phyloP scores from a whole-genome alignment of 1,284 basidiomycete species.

The Pseudozyma thailandica region DNA sequence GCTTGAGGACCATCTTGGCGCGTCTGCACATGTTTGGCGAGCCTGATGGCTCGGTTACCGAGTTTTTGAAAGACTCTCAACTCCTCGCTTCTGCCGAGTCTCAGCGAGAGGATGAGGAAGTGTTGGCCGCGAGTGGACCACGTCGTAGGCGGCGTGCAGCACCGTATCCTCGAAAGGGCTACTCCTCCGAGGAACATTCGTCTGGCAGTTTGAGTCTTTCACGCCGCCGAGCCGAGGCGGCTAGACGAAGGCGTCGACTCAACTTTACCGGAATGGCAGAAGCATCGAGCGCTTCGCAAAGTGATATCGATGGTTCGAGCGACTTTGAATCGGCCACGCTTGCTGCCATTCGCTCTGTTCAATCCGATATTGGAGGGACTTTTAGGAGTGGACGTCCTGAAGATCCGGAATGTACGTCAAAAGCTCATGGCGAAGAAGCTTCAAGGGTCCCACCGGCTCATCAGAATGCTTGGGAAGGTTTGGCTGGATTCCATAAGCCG shows the following conservation, averaged over 20 bases:
- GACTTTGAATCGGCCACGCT: slow-evolving; percentile 20
- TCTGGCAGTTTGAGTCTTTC: slow-evolving; percentile 20
- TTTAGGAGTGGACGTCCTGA: too few relatives aligned
- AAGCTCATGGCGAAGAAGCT: neutral
- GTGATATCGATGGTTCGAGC: slow-evolving; percentile 17
- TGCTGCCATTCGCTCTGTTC: slow-evolving; percentile 6
- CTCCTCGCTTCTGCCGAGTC: slow-evolving; percentile 5
- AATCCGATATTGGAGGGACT: neutral
- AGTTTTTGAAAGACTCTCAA: slow-evolving; percentile 8
- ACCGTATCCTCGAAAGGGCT: slow-evolving; percentile 18
- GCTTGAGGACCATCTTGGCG: slow-evolving; percentile 31
- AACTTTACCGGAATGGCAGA: slow-evolving; percentile 24
- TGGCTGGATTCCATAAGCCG: slow-evolving; percentile 1
- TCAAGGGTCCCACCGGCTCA: neutral
- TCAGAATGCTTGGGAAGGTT: slow-evolving; percentile 19
- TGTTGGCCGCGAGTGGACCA: slow-evolving; percentile 14
- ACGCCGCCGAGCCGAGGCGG: neutral
- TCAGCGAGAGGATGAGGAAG: slow-evolving; percentile 3
- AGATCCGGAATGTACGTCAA: neutral
- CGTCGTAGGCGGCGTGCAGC: slow-evolving; percentile 23
- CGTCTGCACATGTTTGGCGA: slow-evolving; percentile 39
- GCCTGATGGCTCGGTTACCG: slow-evolving; percentile 13
- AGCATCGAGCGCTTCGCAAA: slow-evolving; percentile 11
- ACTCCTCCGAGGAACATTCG: slow-evolving; percentile 33
- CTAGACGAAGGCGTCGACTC: slow-evolving; percentile 6